Conservation (phyloP, 345 rosid genomes). For the Arabidopsis arenosa region DNA sequence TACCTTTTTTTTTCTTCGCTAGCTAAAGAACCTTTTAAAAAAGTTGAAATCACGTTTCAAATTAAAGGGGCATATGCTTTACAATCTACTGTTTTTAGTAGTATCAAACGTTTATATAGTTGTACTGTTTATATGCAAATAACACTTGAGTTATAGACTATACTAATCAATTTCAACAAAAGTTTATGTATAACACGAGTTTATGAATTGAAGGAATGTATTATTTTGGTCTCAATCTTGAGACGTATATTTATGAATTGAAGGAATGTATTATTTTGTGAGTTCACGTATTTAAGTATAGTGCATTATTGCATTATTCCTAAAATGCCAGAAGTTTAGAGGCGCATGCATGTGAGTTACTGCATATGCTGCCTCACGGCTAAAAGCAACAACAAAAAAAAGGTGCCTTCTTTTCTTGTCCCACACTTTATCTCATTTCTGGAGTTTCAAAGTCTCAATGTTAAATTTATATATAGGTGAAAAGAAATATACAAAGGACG, state of each 20-base stretch:
- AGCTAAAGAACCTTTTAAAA: conserved; percentile 35
- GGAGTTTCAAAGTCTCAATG: neutral
- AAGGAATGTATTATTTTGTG: neutral
- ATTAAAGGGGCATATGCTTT: conserved; percentile 25
- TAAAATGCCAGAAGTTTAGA: conserved; percentile 17
- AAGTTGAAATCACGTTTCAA: conserved; percentile 25
- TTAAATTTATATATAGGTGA: neutral
- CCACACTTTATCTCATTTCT: conserved; percentile 7
- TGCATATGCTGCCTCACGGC: conserved; percentile 27
- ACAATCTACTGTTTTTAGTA: conserved; percentile 1
- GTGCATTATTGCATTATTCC: conserved; percentile 20
- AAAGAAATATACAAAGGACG: conserved; percentile 19
- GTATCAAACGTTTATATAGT: neutral
- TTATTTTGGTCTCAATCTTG: neutral
- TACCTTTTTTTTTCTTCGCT: neutral
- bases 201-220: conserved; percentile 6
- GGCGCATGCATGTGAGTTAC: conserved; percentile 35
- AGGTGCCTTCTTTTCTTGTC: conserved; percentile 27
- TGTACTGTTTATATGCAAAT: neutral
- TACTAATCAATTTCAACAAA: conserved; percentile 1
- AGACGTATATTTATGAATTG: neutral
- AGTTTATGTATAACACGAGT: neutral
- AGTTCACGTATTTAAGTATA: neutral
- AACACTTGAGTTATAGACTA: conserved; percentile 10
- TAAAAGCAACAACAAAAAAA: conserved; percentile 14